Conservation (phyloP, 2,329 filamentous ascomycete genomes). For the Madurella fahalii region DNA sequence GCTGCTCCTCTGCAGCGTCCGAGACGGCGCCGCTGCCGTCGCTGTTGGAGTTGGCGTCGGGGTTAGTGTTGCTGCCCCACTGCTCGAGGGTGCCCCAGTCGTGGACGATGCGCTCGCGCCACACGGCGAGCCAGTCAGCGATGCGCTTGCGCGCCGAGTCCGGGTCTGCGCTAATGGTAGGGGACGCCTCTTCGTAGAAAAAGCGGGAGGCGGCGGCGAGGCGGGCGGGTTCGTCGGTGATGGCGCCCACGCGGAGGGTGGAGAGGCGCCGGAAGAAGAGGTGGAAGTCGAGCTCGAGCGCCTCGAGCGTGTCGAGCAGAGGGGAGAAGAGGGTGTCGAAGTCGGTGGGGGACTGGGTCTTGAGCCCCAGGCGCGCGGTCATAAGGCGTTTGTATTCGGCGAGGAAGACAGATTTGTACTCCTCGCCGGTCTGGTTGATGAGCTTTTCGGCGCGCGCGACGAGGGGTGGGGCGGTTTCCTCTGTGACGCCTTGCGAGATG, state of each 20-base stretch:
- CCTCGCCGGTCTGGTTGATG: constrained; percentile 76
- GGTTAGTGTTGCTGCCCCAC: too few species aligned
- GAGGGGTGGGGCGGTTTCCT: constrained; percentile 62
- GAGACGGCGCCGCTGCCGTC: constrained; percentile 27
- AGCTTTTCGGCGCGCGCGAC: constrained; percentile 76
- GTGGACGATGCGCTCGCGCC: constrained; percentile 66
- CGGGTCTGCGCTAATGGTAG: constrained; percentile 52
- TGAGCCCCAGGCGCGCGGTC: constrained; percentile 73
- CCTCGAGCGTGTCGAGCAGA: constrained; percentile 75
- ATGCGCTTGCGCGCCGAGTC: constrained; percentile 63
- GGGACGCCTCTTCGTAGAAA: constrained; percentile 71
- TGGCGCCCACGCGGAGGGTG: constrained; percentile 54
- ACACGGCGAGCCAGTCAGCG: constrained; percentile 75
- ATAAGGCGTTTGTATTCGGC: constrained; percentile 87
- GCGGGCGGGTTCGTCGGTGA: constrained; percentile 62
- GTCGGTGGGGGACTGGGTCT: constrained; percentile 63
- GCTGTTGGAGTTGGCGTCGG: too few species aligned
- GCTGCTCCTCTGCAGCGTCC: constrained; percentile 51
- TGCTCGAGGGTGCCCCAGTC: constrained; percentile 48
- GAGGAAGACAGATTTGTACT: constrained; percentile 84
- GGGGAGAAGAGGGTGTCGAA: constrained; percentile 81
- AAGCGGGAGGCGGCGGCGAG: constrained; percentile 66
- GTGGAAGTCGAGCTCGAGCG: constrained; percentile 84
- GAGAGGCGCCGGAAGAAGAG: constrained; percentile 85
- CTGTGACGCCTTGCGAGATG: constrained; percentile 64